A percentile compares a stretch with the other conserved stretches of the same genome.
phyloP scores from a whole-genome alignment of 1,284 basidiomycete genomes.

The Cutaneotrichosporon cyanovorans region DNA sequence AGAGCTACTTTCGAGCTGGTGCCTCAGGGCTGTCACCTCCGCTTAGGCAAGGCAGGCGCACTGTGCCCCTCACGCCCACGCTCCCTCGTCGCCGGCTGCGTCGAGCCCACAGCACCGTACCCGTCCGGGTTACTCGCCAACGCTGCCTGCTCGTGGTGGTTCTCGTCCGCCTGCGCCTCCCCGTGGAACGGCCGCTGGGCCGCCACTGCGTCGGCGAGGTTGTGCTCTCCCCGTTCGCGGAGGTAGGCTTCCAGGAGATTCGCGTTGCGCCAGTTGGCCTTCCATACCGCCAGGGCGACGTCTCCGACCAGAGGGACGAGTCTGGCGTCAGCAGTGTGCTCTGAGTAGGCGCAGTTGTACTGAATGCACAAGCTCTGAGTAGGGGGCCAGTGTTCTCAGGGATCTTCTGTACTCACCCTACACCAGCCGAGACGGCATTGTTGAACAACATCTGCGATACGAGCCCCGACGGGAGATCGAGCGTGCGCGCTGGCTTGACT shows the following conservation, averaged over 20 bases:
- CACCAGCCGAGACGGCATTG: constrained; percentile 61
- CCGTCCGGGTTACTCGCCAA: too few species aligned
- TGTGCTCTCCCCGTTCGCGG: constrained; percentile 36
- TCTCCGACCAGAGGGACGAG: constrained; percentile 74
- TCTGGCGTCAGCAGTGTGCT: constrained; percentile 15
- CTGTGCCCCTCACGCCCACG: too few species aligned
- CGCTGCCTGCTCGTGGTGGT: too few species aligned
- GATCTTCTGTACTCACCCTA: constrained; percentile 50
- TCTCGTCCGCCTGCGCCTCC: too few species aligned
- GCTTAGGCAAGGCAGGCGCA: too few species aligned
- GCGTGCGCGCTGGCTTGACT: constrained; percentile 62
- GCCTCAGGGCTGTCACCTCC: too few species aligned
- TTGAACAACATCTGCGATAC: constrained; percentile 68
- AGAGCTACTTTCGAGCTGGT: too few species aligned
- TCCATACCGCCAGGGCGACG: constrained; percentile 64
- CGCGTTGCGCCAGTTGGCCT: constrained; percentile 86
- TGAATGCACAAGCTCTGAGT: too few species aligned
- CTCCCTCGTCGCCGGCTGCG: too few species aligned
- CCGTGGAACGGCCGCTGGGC: too few species aligned
- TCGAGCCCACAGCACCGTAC: too few species aligned
- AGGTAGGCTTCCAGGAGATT: constrained; percentile 44
- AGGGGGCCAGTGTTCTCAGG: neutral
- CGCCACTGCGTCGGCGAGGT: constrained; percentile 14
- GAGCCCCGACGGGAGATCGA: constrained; percentile 60
- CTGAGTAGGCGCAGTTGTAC: neutral